Base-by-base conservation (phyloP, 2,329 filamentous ascomycete species). In the Penicillium sp. region DNA sequence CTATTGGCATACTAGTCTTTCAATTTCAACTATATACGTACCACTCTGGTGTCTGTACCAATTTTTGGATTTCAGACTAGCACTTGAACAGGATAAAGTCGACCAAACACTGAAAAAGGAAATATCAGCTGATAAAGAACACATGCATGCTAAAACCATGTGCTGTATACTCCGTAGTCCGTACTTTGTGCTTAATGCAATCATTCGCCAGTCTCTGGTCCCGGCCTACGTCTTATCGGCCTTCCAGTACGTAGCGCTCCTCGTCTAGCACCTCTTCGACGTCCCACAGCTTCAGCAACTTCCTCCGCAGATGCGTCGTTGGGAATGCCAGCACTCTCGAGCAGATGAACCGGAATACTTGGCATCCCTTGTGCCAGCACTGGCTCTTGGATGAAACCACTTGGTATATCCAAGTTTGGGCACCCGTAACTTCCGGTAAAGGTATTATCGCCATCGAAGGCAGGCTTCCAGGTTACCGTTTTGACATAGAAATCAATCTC, bases 401-500 rank as follows among this genome's bases (percentile, higher is more conserved):
- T 3, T 3, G 55, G 55, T n/a, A 57, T 43, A 35, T 57, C 49
- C 24, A 57, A 9, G 21, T 53, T 45, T 5, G 43, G 49, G 42
- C 48, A 57, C 30, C 14, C 2, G 26, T 33, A 18, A 5, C 42
- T 11, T 11, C 3, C 24, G 12, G 6, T 21, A 42, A 45, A 12
- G 46, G 24, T 12, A 18, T 47, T 28, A 47, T 45, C 24, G 21
- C 38, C 30, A 2, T 42, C 50, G 16, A 38, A 38, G 0, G 8
- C 47, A 8, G 47, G 38, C 33, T 57, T 64, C 65, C 66, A 82
- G 0, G 65, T 69, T 3, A 81, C 66, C 0, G 73, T 68, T 2
- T 68, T 67, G 33, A 81, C 64, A 59, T 78, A 75, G 56, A 79
- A 81, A 21, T 79, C 71, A 8, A 82, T 67, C 16, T 63, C 64